Conservation (phyloP, 2,329 filamentous ascomycete species). For the Plenodomus biglobosus region DNA sequence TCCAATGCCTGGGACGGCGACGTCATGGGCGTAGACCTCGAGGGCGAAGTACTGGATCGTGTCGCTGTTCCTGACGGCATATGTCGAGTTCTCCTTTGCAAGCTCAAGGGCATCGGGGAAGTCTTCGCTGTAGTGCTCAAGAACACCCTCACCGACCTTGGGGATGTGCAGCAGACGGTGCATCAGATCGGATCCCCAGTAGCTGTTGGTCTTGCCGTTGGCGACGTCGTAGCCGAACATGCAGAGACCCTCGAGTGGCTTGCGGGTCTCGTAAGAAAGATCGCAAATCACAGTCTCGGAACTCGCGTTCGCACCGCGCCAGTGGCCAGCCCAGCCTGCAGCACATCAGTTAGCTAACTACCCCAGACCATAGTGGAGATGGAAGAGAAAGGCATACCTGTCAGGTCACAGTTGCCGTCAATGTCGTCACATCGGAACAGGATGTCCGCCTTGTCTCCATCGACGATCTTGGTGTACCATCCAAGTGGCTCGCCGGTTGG, state of each 20-base stretch:
- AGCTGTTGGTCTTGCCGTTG: constrained; percentile 58
- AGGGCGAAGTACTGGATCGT: constrained; percentile 69
- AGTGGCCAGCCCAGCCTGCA: constrained; percentile 67
- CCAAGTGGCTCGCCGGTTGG: constrained; percentile 62
- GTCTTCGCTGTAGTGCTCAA: constrained; percentile 64
- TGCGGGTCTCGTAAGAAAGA: constrained; percentile 60
- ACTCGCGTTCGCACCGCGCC: constrained; percentile 65
- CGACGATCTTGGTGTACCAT: constrained; percentile 62
- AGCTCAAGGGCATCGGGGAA: constrained; percentile 59
- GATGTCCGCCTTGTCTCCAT: constrained; percentile 58
- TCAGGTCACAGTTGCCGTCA: constrained; percentile 61
- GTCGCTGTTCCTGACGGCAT: constrained; percentile 60
- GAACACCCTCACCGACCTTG: constrained; percentile 58
- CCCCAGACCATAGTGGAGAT: not conserved
- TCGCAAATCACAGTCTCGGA: constrained; percentile 70
- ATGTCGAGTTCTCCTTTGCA: constrained; percentile 53
- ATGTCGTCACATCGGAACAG: constrained; percentile 70
- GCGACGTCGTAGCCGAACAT: constrained; percentile 64
- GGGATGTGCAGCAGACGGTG: constrained; percentile 68
- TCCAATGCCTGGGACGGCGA: constrained; percentile 64
- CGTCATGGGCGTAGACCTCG: constrained; percentile 66
- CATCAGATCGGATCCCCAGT: constrained; percentile 67
- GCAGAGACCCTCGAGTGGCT: constrained; percentile 62
- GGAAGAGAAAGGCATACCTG: constrained; percentile 20
- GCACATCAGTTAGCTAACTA: constrained; percentile 1